phyloP scores from a whole-genome alignment of 257 asterid genomes.

The Echium plantagineum region DNA sequence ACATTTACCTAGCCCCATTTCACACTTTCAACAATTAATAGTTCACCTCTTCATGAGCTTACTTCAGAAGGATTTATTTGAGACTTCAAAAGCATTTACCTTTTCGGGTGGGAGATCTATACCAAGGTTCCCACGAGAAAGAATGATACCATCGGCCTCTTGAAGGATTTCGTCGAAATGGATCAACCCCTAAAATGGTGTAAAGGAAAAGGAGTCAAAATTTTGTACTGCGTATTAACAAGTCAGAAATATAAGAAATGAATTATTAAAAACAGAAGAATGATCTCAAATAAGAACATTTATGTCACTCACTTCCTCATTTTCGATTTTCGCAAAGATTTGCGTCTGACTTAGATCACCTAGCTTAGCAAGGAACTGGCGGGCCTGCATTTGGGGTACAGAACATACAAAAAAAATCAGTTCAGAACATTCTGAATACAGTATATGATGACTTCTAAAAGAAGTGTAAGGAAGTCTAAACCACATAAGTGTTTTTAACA shows the following conservation, averaged over 20 bases:
- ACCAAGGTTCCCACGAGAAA: constrained; percentile 96
- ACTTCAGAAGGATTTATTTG: no score
- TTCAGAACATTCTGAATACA: constrained; percentile 1
- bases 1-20: no score
- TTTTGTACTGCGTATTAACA: no score
- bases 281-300: constrained; percentile 4
- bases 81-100: constrained; percentile 25
- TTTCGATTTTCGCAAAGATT: constrained; percentile 89
- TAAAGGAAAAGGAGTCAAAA: constrained; percentile 10
- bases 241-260: no score
- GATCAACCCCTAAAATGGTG: constrained; percentile 57
- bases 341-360: constrained; percentile 84
- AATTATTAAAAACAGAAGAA: neutral
- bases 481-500: neutral
- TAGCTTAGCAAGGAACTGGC: constrained; percentile 61
- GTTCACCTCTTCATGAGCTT: no score
- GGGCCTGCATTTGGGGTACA: constrained; percentile 47
- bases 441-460: constrained; percentile 2
- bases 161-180: constrained; percentile 95
- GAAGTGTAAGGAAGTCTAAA: neutral
- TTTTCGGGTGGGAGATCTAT: constrained; percentile 97
- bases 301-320: constrained; percentile 49
- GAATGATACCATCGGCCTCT: constrained; percentile 96
- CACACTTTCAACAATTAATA: no score
- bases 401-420: neutral